Conservation (phyloP, 2,329 filamentous ascomycete species). For the Xylariaceae sp. region DNA sequence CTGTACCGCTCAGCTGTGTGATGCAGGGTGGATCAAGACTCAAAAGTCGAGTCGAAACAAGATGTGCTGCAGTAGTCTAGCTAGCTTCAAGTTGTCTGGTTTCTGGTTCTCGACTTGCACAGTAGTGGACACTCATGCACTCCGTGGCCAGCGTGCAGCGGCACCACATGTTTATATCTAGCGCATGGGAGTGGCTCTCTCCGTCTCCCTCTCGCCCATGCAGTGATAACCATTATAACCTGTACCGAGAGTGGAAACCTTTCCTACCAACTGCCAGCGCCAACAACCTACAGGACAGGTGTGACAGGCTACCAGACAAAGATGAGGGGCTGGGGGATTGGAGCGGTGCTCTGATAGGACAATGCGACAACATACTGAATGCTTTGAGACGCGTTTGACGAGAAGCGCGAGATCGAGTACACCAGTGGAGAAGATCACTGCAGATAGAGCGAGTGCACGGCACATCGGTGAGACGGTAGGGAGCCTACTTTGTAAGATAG, state of each 20-base stretch:
- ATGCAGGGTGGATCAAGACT: too few species aligned
- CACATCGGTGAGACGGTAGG: neutral
- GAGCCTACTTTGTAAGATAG: too few species aligned
- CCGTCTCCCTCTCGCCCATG: too few species aligned
- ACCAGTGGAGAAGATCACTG: conserved; percentile 20
- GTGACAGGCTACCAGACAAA: too few species aligned
- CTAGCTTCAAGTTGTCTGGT: too few species aligned
- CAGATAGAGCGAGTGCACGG: conserved; percentile 18
- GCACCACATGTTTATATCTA: conserved; percentile 31
- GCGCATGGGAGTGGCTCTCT: too few species aligned
- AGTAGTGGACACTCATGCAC: conserved; percentile 24
- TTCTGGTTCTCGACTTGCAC: conserved; percentile 15
- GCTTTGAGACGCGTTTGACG: conserved; percentile 23
- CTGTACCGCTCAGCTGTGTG: too few species aligned
- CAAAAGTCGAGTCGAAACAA: too few species aligned
- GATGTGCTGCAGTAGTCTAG: too few species aligned
- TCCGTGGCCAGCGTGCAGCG: conserved; percentile 29
- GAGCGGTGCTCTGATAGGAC: conserved; percentile 22
- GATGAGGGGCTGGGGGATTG: conserved; percentile 16
- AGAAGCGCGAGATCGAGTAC: conserved; percentile 23
- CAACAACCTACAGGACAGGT: too few species aligned
- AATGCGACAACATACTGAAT: conserved; percentile 19
- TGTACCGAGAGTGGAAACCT: conserved; percentile 24
- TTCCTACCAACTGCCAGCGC: neutral
- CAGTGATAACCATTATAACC: too few species aligned